A percentile compares a stretch with the other conserved stretches of the same genome.
Evolutionary conservation across 129 eudicot genomes (phyloP).

Genomic region (Artemisia annua): DNA sequence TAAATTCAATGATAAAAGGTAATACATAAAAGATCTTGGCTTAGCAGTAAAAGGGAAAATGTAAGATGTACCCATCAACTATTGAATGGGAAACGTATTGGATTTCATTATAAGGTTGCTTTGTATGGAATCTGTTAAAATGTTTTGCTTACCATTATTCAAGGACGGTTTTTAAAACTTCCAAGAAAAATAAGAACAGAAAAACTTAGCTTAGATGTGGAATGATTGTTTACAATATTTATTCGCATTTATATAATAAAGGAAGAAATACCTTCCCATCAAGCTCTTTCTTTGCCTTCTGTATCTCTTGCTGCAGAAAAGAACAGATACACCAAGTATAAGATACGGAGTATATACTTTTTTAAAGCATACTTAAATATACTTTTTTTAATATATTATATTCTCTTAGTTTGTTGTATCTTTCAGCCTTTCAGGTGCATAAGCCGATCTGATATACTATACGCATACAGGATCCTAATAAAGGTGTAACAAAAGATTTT

Average conservation of each 20-base stretch:
- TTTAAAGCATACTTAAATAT: no score
- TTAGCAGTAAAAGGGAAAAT: conserved; percentile 11
- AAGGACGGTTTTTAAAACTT: neutral
- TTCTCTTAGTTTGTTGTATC: neutral
- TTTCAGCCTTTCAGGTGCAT: neutral
- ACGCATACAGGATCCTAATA: neutral
- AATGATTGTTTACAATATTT: no score
- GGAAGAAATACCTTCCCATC: conserved; percentile 63
- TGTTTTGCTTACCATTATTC: conserved; percentile 2
- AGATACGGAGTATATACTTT: conserved; percentile 11
- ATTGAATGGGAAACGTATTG: neutral
- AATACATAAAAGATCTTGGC: neutral
- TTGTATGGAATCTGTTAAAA: neutral
- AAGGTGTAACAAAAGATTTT: conserved; percentile 1
- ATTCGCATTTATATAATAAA: no score
- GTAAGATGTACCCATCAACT: conserved; percentile 6
- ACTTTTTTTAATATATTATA: neutral
- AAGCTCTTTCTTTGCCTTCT: conserved; percentile 54
- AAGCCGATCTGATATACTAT: neutral
- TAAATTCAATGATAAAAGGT: neutral
- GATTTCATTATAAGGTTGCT: conserved; percentile 7
- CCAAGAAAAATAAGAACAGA: neutral
- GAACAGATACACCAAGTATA: neutral
- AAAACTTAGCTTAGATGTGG: neutral
- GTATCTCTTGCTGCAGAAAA: conserved; percentile 75